Evolutionary conservation across 2,329 filamentous ascomycete genomes (phyloP).

Genomic region (Venturiaceae sp.): DNA sequence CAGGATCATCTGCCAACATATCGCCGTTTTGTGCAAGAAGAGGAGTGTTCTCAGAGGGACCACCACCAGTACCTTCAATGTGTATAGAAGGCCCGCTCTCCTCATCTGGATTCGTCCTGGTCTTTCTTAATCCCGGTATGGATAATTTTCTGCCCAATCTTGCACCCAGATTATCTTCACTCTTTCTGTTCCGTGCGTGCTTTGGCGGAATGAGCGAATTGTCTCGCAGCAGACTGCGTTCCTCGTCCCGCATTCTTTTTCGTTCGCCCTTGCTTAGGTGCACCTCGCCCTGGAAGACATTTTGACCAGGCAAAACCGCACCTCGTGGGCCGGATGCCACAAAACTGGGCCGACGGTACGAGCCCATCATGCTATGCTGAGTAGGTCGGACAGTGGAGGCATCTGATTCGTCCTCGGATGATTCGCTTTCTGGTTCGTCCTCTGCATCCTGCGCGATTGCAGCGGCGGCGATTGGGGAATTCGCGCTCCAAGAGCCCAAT

Average conservation of each 20-base stretch:
- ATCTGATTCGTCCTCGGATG: slow-evolving; percentile 41
- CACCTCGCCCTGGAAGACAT: slow-evolving; percentile 30
- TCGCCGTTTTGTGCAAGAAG: slow-evolving; percentile 9
- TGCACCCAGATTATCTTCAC: slow-evolving; percentile 14
- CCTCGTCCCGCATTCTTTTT: slow-evolving; percentile 44
- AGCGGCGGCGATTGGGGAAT: slow-evolving; percentile 25
- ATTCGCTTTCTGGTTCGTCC: slow-evolving; percentile 16
- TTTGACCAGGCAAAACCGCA: slow-evolving; percentile 48
- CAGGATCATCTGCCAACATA: slow-evolving; percentile 40
- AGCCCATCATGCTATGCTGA: slow-evolving; percentile 46
- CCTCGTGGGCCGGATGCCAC: slow-evolving; percentile 64
- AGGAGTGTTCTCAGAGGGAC: slow-evolving; percentile 16
- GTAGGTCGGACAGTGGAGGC: slow-evolving; percentile 13
- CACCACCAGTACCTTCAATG: slow-evolving; percentile 21
- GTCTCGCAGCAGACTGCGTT: slow-evolving; percentile 48
- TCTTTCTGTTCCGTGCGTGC: slow-evolving; percentile 27
- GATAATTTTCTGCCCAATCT: slow-evolving; percentile 20
- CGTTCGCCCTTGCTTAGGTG: slow-evolving; percentile 42
- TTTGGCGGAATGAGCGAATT: slow-evolving; percentile 49
- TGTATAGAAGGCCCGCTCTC: neutral
- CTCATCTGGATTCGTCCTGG: slow-evolving; percentile 5
- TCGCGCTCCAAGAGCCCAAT: slow-evolving; percentile 12
- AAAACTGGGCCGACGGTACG: slow-evolving; percentile 69
- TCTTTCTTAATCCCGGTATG: slow-evolving; percentile 18
- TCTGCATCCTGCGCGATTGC: slow-evolving; percentile 27